These are phyloP conservation scores for Oemleria cerasiformis DNA, from an alignment of 306 rosid species.

Conservation along the genomic window DNA sequence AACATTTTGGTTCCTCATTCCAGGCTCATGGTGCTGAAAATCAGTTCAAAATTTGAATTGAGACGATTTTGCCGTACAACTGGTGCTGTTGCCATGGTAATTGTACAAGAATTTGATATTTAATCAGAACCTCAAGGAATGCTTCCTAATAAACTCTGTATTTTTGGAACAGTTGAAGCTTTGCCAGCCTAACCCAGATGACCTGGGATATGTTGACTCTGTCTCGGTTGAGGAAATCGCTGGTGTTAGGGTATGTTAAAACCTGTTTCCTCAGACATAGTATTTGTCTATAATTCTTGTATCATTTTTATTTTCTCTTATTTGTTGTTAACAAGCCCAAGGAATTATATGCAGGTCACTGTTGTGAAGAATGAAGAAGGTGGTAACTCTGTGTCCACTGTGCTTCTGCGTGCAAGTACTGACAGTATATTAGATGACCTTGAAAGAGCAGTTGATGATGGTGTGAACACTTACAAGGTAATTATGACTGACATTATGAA, in stretches of 20 bases:
- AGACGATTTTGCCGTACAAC: slow-evolving; percentile 95
- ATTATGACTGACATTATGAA: background rate
- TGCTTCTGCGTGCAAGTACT: slow-evolving; percentile 79
- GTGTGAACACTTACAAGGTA: slow-evolving; percentile 92
- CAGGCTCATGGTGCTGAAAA: slow-evolving; percentile 94
- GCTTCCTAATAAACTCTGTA: slow-evolving; percentile 21
- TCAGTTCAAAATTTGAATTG: slow-evolving; percentile 88
- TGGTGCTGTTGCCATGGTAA: slow-evolving; percentile 77
- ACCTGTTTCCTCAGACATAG: slow-evolving; percentile 1
- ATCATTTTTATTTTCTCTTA: background rate
- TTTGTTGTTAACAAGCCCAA: background rate
- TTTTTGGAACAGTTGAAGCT: slow-evolving; percentile 72
- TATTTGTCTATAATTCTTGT: background rate
- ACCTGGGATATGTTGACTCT: slow-evolving; percentile 85
- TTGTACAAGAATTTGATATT: slow-evolving; percentile 12
- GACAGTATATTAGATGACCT: slow-evolving; percentile 90
- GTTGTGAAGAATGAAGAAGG: slow-evolving; percentile 80
- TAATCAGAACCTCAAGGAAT: slow-evolving; percentile 3
- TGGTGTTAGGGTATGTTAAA: slow-evolving; percentile 71
- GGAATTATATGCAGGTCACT: slow-evolving; percentile 49
- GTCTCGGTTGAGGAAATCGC: slow-evolving; percentile 88
- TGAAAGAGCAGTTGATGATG: slow-evolving; percentile 96
- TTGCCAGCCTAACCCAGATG: slow-evolving; percentile 88
- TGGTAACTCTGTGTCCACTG: slow-evolving; percentile 81
- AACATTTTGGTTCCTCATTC: slow-evolving; percentile 28